Percentiles rank a stretch among this genome's conserved stretches.
Evolutionary conservation across 176 grass and related monocot species (phyloP).

Genomic region (Triticum urartu): DNA sequence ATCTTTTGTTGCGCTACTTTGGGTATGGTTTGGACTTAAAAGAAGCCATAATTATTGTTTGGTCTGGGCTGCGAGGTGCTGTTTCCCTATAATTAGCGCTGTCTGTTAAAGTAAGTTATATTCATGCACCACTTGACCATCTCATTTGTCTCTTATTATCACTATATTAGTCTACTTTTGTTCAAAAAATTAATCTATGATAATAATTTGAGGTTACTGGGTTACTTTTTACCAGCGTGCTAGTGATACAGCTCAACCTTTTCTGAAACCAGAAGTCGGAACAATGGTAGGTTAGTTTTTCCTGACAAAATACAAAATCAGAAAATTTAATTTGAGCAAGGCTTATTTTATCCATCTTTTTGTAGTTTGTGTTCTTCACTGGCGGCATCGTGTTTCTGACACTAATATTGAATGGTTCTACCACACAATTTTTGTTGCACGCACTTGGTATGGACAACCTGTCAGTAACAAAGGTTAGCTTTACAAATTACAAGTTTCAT

Average conservation of each 20-base stretch:
- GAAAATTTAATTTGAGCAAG: constrained; percentile 10
- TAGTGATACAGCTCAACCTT: constrained; percentile 55
- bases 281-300: constrained; percentile 58
- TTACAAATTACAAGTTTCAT: neutral
- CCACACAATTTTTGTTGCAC: constrained; percentile 73
- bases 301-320: neutral
- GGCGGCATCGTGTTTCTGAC: constrained; percentile 90
- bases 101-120: constrained; percentile 74
- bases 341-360: constrained; percentile 21
- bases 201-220: constrained; percentile 23
- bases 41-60: constrained; percentile 75
- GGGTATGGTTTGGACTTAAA: constrained; percentile 86
- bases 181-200: neutral
- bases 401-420: constrained; percentile 87
- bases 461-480: constrained; percentile 68
- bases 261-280: constrained; percentile 69
- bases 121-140: neutral
- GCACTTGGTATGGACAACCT: constrained; percentile 70
- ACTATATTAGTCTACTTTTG: constrained; percentile 2
- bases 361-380: constrained; percentile 96
- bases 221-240: constrained; percentile 40
- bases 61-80: constrained; percentile 83
- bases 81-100: constrained; percentile 73
- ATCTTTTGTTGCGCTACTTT: constrained; percentile 67
- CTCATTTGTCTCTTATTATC: constrained; percentile 18